Evolutionary conservation across 805 yeast species (phyloP).

Genomic region (Yamadazyma ubonensis): DNA sequence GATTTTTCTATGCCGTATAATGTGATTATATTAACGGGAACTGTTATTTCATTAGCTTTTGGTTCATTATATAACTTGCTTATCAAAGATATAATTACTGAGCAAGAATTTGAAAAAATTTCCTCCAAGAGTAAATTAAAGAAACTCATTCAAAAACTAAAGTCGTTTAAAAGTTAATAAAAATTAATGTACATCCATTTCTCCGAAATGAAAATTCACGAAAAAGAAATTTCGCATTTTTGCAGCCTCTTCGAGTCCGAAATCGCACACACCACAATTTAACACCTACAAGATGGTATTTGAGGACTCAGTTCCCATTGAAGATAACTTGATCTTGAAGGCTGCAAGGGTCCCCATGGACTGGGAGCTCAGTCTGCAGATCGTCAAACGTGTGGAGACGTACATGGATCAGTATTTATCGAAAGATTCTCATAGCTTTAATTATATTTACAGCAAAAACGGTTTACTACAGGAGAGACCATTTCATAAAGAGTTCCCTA

Average conservation of each 20-base stretch:
- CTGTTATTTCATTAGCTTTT: constrained; percentile 88
- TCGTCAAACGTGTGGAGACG: background rate
- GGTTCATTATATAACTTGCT: constrained; percentile 82
- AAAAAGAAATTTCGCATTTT: constrained; percentile 2
- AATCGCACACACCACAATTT: background rate
- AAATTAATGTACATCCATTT: no score
- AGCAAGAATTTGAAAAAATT: constrained; percentile 50
- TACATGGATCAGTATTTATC: constrained; percentile 14
- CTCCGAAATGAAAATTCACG: background rate
- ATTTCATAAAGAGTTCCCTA: constrained; percentile 20
- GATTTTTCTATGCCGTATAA: constrained; percentile 99
- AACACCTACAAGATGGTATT: constrained; percentile 8
- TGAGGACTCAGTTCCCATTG: constrained; percentile 18
- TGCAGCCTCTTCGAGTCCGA: constrained; percentile 8
- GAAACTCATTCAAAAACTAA: constrained; percentile 12
- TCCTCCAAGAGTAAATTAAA: constrained; percentile 18
- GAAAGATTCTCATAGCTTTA: constrained; percentile 14
- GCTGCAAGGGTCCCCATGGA: background rate
- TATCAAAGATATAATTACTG: constrained; percentile 70
- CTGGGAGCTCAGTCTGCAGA: background rate
- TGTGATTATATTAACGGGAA: constrained; percentile 89
- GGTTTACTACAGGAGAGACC: constrained; percentile 16
- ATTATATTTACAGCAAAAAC: constrained; percentile 11
- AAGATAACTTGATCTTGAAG: constrained; percentile 16
- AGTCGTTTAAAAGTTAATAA: no score